Percentiles rank a stretch among this genome's conserved stretches.
These are phyloP conservation scores for Fomes fomentarius DNA, from an alignment of 1,284 basidiomycete species.

Conservation along the genomic window DNA sequence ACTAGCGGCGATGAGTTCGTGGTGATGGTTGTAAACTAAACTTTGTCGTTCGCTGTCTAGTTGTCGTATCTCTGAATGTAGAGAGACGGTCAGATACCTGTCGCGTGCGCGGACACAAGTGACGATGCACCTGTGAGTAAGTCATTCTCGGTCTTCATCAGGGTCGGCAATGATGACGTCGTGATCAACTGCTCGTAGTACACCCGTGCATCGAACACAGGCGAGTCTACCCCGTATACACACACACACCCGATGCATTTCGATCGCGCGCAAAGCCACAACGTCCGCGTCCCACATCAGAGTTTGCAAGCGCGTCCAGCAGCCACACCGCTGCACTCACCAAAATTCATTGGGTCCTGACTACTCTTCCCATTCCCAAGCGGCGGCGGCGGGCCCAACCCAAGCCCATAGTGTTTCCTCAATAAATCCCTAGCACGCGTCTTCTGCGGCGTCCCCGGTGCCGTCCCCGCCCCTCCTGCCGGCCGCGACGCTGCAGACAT, in stretches of 20 bases:
- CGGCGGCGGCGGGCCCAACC: conserved; percentile 68
- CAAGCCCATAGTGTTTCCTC: conserved; percentile 83
- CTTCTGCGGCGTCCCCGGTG: conserved; percentile 40
- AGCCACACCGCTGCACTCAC: conserved; percentile 38
- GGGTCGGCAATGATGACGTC: conserved; percentile 68
- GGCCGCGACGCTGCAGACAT: background rate
- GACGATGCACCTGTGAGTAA: conserved; percentile 59
- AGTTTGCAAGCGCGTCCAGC: no score
- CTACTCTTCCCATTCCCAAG: conserved; percentile 47
- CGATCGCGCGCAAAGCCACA: no score
- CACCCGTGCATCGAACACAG: conserved; percentile 78
- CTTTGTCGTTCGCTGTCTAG: conserved; percentile 89
- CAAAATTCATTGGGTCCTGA: conserved; percentile 80
- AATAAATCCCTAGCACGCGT: conserved; percentile 77
- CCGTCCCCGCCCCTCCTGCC: conserved; percentile 3
- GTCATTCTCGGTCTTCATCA: conserved; percentile 81
- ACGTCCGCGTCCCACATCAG: no score
- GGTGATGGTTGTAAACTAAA: conserved; percentile 93
- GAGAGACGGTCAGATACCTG: background rate
- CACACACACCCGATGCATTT: no score
- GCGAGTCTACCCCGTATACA: conserved; percentile 55
- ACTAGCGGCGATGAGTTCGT: conserved; percentile 90
- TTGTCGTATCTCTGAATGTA: conserved; percentile 76
- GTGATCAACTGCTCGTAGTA: conserved; percentile 87
- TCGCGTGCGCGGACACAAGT: background rate